These are phyloP conservation scores for Backusella parvicylindrica DNA, from an alignment of 192 early-diverging fungal genomes.

Conservation along the genomic window DNA sequence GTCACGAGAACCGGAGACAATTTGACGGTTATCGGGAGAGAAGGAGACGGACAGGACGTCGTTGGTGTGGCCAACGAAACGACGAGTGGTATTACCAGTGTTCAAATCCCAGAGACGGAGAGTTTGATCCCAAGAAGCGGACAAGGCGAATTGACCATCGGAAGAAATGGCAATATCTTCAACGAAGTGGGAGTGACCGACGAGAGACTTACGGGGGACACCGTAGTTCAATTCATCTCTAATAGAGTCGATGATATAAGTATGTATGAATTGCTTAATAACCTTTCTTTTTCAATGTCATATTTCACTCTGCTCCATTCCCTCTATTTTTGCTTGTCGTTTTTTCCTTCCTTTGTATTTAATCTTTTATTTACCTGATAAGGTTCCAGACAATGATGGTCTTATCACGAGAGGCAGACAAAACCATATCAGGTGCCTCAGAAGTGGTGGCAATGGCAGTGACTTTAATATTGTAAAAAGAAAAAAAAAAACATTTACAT, in stretches of 20 bases:
- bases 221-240: slow-evolving; percentile 92
- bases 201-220: slow-evolving; percentile 82
- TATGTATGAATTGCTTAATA: background rate
- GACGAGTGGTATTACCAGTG: slow-evolving; percentile 92
- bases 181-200: slow-evolving; percentile 99
- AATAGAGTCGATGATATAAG: background rate
- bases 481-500: background rate
- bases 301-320: background rate
- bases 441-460: slow-evolving; percentile 97
- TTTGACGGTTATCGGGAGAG: slow-evolving; percentile 99
- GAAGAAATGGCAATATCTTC: slow-evolving; percentile 98
- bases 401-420: slow-evolving; percentile 99
- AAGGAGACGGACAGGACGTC: slow-evolving; percentile 99
- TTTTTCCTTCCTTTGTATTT: background rate
- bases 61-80: slow-evolving; percentile 95
- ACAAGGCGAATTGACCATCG: slow-evolving; percentile 98
- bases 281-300: background rate
- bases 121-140: slow-evolving; percentile 99
- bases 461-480: slow-evolving; percentile 42
- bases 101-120: slow-evolving; percentile 98
- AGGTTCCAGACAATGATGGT: slow-evolving; percentile 97
- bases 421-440: slow-evolving; percentile 94
- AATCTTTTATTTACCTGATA: slow-evolving; percentile 40
- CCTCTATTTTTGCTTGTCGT: too few species aligned
- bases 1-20: slow-evolving; percentile 97